phyloP scores from a whole-genome alignment of 78 protist species.

The Cavenderia fasciculata region DNA sequence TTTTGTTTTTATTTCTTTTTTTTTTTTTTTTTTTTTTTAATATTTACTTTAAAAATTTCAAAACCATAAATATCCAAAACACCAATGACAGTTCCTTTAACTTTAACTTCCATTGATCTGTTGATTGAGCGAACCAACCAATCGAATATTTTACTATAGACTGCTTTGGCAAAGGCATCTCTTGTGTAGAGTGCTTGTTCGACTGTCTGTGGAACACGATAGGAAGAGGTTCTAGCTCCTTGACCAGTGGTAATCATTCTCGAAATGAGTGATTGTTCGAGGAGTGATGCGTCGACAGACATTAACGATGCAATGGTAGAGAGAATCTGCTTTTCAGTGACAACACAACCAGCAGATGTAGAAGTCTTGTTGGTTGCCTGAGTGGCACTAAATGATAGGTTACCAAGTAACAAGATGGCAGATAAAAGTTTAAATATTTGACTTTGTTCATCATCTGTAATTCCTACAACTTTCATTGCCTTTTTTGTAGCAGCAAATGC shows the following conservation, averaged over 20 bases:
- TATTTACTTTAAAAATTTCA: constrained; percentile 82
- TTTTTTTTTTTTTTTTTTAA: neutral
- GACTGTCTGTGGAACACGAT: constrained; percentile 59
- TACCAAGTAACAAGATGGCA: constrained; percentile 79
- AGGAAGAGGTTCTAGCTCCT: constrained; percentile 45
- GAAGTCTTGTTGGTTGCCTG: neutral
- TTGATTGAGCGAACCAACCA: constrained; percentile 88
- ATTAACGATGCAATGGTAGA: neutral
- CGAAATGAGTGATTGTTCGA: constrained; percentile 38
- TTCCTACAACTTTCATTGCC: constrained; percentile 80
- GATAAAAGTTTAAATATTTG: constrained; percentile 67
- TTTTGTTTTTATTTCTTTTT: neutral
- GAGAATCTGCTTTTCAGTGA: constrained; percentile 1
- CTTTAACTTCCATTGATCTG: constrained; percentile 57
- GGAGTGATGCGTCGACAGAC: constrained; percentile 2
- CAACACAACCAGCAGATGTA: neutral
- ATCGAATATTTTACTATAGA: constrained; percentile 90
- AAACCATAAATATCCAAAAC: constrained; percentile 93
- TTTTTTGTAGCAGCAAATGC: constrained; percentile 34
- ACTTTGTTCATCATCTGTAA: constrained; percentile 17
- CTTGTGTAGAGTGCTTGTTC: constrained; percentile 78
- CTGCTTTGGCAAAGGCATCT: constrained; percentile 88
- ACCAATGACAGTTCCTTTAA: constrained; percentile 80
- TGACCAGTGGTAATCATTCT: constrained; percentile 66
- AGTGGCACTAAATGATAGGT: constrained; percentile 18